Evolutionary conservation across 2,329 filamentous ascomycete genomes (phyloP), one percentile per base, ranked within the genome.

Genomic region (Scleromitrula shiraiana): DNA sequence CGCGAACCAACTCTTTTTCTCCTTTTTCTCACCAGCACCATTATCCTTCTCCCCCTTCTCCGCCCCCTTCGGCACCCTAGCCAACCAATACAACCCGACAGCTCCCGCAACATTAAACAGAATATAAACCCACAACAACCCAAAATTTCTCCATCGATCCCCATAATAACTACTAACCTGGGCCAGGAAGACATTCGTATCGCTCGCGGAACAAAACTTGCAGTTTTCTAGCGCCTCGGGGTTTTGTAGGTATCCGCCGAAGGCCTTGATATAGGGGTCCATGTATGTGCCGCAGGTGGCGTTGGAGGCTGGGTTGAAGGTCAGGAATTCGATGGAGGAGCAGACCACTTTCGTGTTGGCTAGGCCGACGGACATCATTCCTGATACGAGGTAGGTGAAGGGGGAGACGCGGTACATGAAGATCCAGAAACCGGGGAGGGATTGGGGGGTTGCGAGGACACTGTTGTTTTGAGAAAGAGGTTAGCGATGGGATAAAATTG

Each of bases 381-480:
- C 86, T 4, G 76, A 76, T 14, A 93, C 79, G 15, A 93, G 70
- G 63, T 95, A 95, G 0, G 85, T 90, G 45, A 95, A 86, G 0
- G 89, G 88, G 0, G 83, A 88, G 44, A 89, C 69, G 37, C 85
- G 79, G 67, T 91, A 93, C 83, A 89, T 87, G 72, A 88, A 89
- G 58, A 85, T 82, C 85, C 86, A 91, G 73, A 90, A 90, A 3
- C 78, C 69, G 0, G 86, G 85, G 29, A 93, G 74, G 1, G 67
- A 64, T 4, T 68, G 65, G 1, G 83, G 82, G 10, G 70, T 69
- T 20, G 81, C 81, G 56, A 94, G 76, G 41, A 93, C 83, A 74
- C 84, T 57, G 23, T 3, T 33, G 14, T 36, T 10, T 10, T 12
- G 19, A 26, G n/a, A 40, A n/a, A 27, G 37, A 8, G n/a, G 15